Evolutionary conservation across 305 asterid species (phyloP).

Genomic region (Andrographis paniculata): DNA sequence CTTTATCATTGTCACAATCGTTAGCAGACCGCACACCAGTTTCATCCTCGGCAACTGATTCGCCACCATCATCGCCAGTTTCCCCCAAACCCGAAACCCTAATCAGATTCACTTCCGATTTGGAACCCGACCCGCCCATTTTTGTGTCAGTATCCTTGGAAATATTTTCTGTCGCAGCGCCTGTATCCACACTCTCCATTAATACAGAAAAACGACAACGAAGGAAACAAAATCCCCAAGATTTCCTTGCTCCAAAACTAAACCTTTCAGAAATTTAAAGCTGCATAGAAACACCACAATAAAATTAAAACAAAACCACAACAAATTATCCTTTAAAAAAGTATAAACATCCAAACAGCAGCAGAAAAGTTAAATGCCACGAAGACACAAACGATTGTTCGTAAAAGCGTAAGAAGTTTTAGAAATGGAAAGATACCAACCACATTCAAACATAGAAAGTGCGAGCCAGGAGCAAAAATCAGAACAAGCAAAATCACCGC

Average conservation of each 20-base stretch:
- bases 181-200: constrained; percentile 26
- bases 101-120: constrained; percentile 13
- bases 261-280: constrained; percentile 12
- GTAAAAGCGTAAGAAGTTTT: no score
- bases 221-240: constrained; percentile 14
- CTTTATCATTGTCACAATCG: constrained; percentile 3
- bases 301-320: neutral
- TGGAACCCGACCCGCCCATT: constrained; percentile 19
- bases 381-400: no score
- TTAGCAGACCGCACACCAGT: constrained; percentile 17
- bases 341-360: no score
- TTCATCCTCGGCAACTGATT: constrained; percentile 17
- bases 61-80: constrained; percentile 7
- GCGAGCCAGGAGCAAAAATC: constrained; percentile 10
- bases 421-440: no score
- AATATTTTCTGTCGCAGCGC: constrained; percentile 23
- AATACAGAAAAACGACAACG: neutral
- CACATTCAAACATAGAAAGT: neutral
- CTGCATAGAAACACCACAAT: constrained; percentile 12
- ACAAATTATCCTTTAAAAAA: no score
- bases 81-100: constrained; percentile 13
- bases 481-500: constrained; percentile 7
- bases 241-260: neutral
- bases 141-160: constrained; percentile 13
- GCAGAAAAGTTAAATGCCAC: no score